A percentile compares a stretch with the other conserved stretches of the same genome.
phyloP scores from a whole-genome alignment of 2,329 filamentous ascomycete genomes.

The Trematosphaeria pertusa region DNA sequence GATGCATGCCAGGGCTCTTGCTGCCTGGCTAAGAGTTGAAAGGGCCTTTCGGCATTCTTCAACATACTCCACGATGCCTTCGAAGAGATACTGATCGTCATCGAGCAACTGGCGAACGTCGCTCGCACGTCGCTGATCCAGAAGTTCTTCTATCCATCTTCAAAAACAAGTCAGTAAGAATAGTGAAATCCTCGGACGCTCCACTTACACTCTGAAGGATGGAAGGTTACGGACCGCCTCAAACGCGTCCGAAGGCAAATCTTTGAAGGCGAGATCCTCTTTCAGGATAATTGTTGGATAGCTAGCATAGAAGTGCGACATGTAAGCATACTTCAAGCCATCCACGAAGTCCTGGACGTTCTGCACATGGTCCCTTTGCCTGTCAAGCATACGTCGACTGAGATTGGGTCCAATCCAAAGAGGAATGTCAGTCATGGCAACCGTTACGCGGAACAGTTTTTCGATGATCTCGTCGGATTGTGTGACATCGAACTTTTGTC shows the following conservation, averaged over 20 bases:
- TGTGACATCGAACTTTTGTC: conserved; percentile 78
- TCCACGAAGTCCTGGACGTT: conserved; percentile 76
- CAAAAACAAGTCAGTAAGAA: no score
- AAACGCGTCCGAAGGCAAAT: conserved; percentile 66
- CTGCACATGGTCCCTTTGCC: conserved; percentile 78
- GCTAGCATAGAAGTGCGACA: conserved; percentile 86
- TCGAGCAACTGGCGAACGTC: conserved; percentile 64
- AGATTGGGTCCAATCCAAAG: conserved; percentile 71
- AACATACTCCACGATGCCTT: conserved; percentile 48
- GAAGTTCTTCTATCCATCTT: conserved; percentile 46
- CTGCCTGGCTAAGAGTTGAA: conserved; percentile 48
- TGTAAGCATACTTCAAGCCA: conserved; percentile 78
- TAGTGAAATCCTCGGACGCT: no score
- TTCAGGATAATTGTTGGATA: conserved; percentile 70
- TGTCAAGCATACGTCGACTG: conserved; percentile 68
- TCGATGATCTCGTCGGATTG: conserved; percentile 76
- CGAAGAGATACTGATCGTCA: conserved; percentile 64
- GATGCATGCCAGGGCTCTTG: conserved; percentile 43
- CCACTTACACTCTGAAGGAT: conserved; percentile 66
- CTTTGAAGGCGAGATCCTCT: conserved; percentile 36
- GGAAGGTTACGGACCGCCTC: conserved; percentile 72
- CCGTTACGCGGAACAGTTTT: conserved; percentile 70
- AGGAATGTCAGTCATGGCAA: conserved; percentile 64
- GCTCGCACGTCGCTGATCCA: conserved; percentile 48
- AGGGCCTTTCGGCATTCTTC: conserved; percentile 49